Evolutionary conservation across 2,329 filamentous ascomycete genomes (phyloP).

Genomic region (Ceratocystis smalleyi): DNA sequence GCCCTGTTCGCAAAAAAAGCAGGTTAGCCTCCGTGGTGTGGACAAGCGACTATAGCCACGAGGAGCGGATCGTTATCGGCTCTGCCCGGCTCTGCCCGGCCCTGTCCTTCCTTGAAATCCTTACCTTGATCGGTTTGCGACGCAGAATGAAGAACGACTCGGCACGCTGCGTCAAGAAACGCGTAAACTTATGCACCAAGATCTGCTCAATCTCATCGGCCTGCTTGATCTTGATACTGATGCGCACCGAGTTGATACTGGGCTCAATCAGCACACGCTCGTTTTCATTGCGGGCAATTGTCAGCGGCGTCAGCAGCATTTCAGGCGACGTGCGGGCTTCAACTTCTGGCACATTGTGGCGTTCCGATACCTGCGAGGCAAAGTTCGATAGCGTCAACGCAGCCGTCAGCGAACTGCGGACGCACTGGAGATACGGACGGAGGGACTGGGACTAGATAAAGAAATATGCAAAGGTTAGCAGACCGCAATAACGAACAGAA

Average conservation of each 20-base stretch:
- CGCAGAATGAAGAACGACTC: slow-evolving; percentile 94
- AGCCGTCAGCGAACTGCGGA: slow-evolving; percentile 83
- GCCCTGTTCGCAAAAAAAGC: slow-evolving; percentile 30
- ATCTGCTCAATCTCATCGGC: slow-evolving; percentile 98
- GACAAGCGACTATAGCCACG: slow-evolving; percentile 33
- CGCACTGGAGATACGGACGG: slow-evolving; percentile 89
- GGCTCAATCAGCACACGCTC: slow-evolving; percentile 93
- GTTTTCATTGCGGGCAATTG: slow-evolving; percentile 87
- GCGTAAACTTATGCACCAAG: slow-evolving; percentile 92
- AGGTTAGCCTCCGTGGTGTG: neutral
- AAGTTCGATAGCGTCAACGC: slow-evolving; percentile 86
- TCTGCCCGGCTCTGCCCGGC: neutral
- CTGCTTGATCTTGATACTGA: slow-evolving; percentile 99
- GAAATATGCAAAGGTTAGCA: slow-evolving; percentile 8
- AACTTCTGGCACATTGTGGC: slow-evolving; percentile 96
- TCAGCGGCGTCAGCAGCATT: slow-evolving; percentile 79
- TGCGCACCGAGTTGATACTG: slow-evolving; percentile 87
- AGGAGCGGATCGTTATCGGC: neutral
- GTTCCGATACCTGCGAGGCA: slow-evolving; percentile 87
- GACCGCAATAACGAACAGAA: neutral
- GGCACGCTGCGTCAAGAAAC: slow-evolving; percentile 88
- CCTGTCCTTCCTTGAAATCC: neutral
- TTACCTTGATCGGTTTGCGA: slow-evolving; percentile 70
- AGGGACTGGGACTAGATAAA: slow-evolving; percentile 71
- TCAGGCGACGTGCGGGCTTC: slow-evolving; percentile 88